A percentile compares a stretch with the other conserved stretches of the same genome.
These are phyloP conservation scores for Candida awuae DNA, from an alignment of 805 yeast species.

Conservation along the genomic window DNA sequence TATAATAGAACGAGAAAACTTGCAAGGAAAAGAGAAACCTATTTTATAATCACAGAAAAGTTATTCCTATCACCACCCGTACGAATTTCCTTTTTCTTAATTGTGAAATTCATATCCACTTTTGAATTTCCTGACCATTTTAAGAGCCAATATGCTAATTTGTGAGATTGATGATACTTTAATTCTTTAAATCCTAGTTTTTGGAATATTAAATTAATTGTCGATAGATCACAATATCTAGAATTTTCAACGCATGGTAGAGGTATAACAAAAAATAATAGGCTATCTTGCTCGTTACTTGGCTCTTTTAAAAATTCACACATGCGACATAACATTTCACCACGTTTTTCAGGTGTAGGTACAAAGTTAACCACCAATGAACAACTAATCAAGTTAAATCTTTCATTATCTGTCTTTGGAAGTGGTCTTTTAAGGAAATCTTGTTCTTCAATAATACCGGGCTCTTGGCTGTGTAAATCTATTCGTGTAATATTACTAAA, in stretches of 20 bases:
- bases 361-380: constrained; percentile 87
- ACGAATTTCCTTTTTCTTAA: constrained; percentile 42
- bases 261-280: constrained; percentile 76
- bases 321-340: constrained; percentile 65
- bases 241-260: constrained; percentile 81
- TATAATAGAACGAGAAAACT: not conserved
- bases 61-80: constrained; percentile 61
- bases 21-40: no score
- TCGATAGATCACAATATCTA: constrained; percentile 46
- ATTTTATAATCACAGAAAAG: constrained; percentile 43
- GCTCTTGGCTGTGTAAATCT: constrained; percentile 76
- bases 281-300: constrained; percentile 19
- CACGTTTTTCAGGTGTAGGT: constrained; percentile 60
- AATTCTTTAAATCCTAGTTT: constrained; percentile 57
- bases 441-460: constrained; percentile 54
- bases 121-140: constrained; percentile 34
- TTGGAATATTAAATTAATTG: constrained; percentile 1
- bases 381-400: constrained; percentile 65
- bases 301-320: constrained; percentile 44
- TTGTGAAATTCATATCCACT: constrained; percentile 11
- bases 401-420: constrained; percentile 39
- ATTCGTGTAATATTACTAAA: constrained; percentile 52
- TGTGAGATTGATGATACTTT: constrained; percentile 51
- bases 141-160: constrained; percentile 67
- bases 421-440: constrained; percentile 75